Percentiles rank a stretch among this genome's conserved stretches.
These are phyloP conservation scores for Kitagawia praeruptora DNA, from an alignment of 129 eudicot species.

Conservation along the genomic window DNA sequence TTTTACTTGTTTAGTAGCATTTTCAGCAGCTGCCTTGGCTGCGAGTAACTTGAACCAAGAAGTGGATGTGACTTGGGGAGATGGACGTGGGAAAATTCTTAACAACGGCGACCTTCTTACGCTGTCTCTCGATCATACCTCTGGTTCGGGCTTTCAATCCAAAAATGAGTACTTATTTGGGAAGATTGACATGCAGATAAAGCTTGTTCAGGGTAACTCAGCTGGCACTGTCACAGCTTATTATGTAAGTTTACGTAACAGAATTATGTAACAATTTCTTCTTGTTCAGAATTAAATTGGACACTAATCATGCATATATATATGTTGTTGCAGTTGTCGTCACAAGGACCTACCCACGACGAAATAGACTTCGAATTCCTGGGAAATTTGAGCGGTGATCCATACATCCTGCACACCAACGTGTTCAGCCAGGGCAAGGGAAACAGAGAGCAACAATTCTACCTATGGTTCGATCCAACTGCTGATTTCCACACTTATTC, in stretches of 20 bases:
- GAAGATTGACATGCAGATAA: conserved; percentile 57
- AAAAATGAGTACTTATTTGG: conserved; percentile 53
- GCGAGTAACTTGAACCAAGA: conserved; percentile 44
- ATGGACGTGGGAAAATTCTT: conserved; percentile 53
- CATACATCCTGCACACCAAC: conserved; percentile 51
- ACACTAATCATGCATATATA: not conserved
- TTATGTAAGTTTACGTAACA: conserved; percentile 36
- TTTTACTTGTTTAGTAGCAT: not conserved
- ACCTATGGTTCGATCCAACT: conserved; percentile 66
- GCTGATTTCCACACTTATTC: conserved; percentile 64
- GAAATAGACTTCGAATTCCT: conserved; percentile 60
- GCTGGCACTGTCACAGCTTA: conserved; percentile 77
- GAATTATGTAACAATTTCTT: not conserved
- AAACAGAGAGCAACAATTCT: conserved; percentile 54
- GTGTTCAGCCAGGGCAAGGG: conserved; percentile 65
- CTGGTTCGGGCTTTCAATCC: conserved; percentile 65
- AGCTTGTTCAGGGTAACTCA: conserved; percentile 65
- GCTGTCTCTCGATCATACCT: conserved; percentile 52
- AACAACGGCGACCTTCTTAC: conserved; percentile 43
- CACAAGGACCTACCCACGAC: conserved; percentile 45
- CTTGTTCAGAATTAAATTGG: not conserved
- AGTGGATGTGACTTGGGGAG: conserved; percentile 61
- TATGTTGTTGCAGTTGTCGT: conserved; percentile 39
- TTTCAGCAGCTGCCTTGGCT: conserved; percentile 15
- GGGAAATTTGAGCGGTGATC: conserved; percentile 60